Evolutionary conservation across 495 filamentous ascomycete genomes (phyloP).

Genomic region (Darksidea phi): DNA sequence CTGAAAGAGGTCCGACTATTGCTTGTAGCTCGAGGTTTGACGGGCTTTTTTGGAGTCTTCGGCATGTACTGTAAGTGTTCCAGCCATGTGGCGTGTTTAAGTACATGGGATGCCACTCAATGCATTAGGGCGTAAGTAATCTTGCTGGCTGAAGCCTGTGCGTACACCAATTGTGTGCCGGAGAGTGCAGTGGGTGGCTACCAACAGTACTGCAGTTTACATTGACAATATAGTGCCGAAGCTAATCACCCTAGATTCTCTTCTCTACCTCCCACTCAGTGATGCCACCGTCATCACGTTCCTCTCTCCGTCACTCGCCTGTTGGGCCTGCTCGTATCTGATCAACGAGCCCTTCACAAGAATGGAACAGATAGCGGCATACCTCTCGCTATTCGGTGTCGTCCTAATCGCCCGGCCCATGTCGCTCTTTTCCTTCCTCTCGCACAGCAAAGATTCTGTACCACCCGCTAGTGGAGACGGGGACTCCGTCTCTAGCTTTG

Average conservation of each 20-base stretch:
- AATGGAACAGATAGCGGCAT: constrained; percentile 70
- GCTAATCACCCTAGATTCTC: constrained; percentile 56
- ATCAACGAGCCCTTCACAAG: constrained; percentile 75
- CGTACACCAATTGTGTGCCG: background rate
- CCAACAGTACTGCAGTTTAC: background rate
- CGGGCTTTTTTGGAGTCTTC: constrained; percentile 85
- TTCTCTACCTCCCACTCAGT: constrained; percentile 82
- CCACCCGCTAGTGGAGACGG: constrained; percentile 39
- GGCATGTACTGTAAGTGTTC: constrained; percentile 63
- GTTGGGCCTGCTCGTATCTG: constrained; percentile 77
- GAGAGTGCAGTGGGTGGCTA: background rate
- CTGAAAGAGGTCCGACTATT: constrained; percentile 61
- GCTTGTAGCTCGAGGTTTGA: constrained; percentile 65
- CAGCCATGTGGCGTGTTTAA: background rate
- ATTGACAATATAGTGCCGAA: background rate
- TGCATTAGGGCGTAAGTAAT: too few species aligned
- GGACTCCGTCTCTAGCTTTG: constrained; percentile 41
- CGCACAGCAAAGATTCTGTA: constrained; percentile 4
- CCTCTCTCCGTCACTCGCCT: constrained; percentile 76
- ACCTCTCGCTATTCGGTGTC: constrained; percentile 77
- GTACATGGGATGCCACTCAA: too few species aligned
- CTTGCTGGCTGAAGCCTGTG: too few species aligned
- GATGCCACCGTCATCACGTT: constrained; percentile 95
- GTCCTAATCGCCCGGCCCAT: constrained; percentile 78
- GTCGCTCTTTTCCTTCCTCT: constrained; percentile 49